phyloP scores from a whole-genome alignment of 1,284 basidiomycete species.

The Trametes polyzona region DNA sequence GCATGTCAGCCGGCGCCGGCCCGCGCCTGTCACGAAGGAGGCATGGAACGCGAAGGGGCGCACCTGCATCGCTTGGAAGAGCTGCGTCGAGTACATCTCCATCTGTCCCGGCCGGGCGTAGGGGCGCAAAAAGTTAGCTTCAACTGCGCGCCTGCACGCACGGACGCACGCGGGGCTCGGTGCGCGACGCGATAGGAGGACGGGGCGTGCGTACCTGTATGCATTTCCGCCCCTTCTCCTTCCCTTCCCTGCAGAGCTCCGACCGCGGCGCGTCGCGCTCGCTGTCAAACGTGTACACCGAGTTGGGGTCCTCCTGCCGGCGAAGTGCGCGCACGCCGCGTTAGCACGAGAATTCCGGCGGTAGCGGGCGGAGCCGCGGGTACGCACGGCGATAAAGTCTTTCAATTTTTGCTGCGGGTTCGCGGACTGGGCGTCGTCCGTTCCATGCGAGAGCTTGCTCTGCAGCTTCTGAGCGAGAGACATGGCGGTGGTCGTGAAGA shows the following conservation, averaged over 20 bases:
- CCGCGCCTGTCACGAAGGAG: constrained; percentile 14
- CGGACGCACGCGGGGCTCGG: too few relatives aligned
- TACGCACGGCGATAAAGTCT: constrained; percentile 37
- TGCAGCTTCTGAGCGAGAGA: constrained; percentile 33
- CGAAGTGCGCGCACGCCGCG: not conserved
- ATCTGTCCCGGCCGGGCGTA: constrained; percentile 45
- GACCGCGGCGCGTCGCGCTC: constrained; percentile 60
- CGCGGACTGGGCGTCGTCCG: constrained; percentile 15
- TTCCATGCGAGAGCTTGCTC: constrained; percentile 25
- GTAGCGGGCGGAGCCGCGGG: not conserved
- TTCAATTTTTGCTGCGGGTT: constrained; percentile 33
- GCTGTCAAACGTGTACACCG: constrained; percentile 63
- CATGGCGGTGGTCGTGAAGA: constrained; percentile 21
- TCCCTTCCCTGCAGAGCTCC: constrained; percentile 64
- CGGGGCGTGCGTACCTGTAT: constrained; percentile 53
- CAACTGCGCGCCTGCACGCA: not conserved
- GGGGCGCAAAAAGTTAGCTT: constrained; percentile 5
- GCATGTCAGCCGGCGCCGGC: not conserved
- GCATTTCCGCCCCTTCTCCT: constrained; percentile 54
- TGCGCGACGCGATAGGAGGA: not conserved
- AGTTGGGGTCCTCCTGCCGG: constrained; percentile 51
- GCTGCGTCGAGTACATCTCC: constrained; percentile 65
- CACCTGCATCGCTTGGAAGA: constrained; percentile 83
- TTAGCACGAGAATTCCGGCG: not conserved
- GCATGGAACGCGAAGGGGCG: constrained; percentile 32